Percentiles rank a stretch among this genome's conserved stretches.
phyloP scores from a whole-genome alignment of 257 asterid genomes.

The Salvia miltiorrhiza region DNA sequence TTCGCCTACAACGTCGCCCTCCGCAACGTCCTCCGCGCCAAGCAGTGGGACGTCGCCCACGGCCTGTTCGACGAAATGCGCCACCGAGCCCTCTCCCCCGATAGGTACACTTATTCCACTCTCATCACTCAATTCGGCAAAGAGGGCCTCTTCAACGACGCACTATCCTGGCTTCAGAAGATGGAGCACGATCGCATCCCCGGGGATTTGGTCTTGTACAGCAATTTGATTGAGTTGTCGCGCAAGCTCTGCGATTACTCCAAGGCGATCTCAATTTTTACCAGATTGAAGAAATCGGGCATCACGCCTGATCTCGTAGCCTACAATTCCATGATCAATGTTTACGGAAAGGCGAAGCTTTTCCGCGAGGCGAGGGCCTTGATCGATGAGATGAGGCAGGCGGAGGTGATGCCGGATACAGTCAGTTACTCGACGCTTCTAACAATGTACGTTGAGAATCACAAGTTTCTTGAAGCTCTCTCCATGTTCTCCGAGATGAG shows the following conservation, averaged over 20 bases:
- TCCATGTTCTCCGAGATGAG: slow-evolving; percentile 77
- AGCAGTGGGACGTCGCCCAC: slow-evolving; percentile 67
- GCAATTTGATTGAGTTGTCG: slow-evolving; percentile 85
- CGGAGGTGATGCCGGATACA: slow-evolving; percentile 70
- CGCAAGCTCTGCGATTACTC: slow-evolving; percentile 76
- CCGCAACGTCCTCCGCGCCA: slow-evolving; percentile 73
- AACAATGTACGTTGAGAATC: slow-evolving; percentile 72
- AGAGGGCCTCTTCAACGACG: slow-evolving; percentile 83
- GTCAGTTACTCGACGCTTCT: slow-evolving; percentile 81
- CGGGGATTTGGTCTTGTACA: slow-evolving; percentile 83
- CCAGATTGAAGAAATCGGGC: slow-evolving; percentile 72
- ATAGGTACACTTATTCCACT: slow-evolving; percentile 86
- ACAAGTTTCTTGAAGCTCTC: slow-evolving; percentile 73
- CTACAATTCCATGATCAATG: slow-evolving; percentile 84
- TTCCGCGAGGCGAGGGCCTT: slow-evolving; percentile 67
- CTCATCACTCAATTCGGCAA: slow-evolving; percentile 82
- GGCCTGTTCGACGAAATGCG: slow-evolving; percentile 99
- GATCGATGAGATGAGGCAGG: slow-evolving; percentile 64
- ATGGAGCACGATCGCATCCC: slow-evolving; percentile 83
- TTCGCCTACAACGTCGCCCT: slow-evolving; percentile 91
- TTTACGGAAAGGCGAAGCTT: slow-evolving; percentile 95
- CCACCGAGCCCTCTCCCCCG: slow-evolving; percentile 65
- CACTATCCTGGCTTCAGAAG: slow-evolving; percentile 89
- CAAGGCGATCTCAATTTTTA: slow-evolving; percentile 78
- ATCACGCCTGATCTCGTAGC: slow-evolving; percentile 83